phyloP scores from a whole-genome alignment of 2,329 filamentous ascomycete genomes.

The Aspergillus tubingensis region DNA sequence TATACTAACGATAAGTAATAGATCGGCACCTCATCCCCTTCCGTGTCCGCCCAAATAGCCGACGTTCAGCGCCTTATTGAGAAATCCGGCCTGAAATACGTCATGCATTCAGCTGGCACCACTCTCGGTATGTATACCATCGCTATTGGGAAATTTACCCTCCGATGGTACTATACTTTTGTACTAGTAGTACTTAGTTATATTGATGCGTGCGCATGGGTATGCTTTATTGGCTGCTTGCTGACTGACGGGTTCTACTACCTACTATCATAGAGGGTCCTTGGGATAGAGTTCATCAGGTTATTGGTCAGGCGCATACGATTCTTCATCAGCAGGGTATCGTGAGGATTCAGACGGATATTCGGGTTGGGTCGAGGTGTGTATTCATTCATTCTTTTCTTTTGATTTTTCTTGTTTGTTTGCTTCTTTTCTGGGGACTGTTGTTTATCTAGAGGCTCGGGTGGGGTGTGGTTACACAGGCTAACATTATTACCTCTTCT shows the following conservation, averaged over 20 bases:
- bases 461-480: background rate
- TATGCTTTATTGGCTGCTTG: constrained; percentile 1
- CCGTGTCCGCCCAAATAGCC: constrained; percentile 81
- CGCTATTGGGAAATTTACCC: background rate
- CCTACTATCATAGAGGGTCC: constrained; percentile 67
- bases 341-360: constrained; percentile 81
- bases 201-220: too few species aligned
- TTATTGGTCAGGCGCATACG: constrained; percentile 83
- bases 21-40: constrained; percentile 77
- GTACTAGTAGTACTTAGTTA: too few species aligned
- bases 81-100: constrained; percentile 76
- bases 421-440: constrained; percentile 26
- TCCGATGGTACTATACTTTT: background rate
- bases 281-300: constrained; percentile 83
- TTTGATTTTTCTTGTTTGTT: background rate
- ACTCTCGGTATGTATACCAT: constrained; percentile 69
- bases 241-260: background rate
- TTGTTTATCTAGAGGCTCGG: background rate
- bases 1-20: constrained; percentile 36
- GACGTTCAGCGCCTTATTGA: constrained; percentile 83
- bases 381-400: constrained; percentile 24
- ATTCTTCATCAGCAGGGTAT: constrained; percentile 76
- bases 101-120: constrained; percentile 91
- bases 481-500: constrained; percentile 18
- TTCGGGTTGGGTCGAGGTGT: constrained; percentile 78